Evolutionary conservation across 139 green algal species (phyloP).

Genomic region (Chlamydomonas urium): DNA sequence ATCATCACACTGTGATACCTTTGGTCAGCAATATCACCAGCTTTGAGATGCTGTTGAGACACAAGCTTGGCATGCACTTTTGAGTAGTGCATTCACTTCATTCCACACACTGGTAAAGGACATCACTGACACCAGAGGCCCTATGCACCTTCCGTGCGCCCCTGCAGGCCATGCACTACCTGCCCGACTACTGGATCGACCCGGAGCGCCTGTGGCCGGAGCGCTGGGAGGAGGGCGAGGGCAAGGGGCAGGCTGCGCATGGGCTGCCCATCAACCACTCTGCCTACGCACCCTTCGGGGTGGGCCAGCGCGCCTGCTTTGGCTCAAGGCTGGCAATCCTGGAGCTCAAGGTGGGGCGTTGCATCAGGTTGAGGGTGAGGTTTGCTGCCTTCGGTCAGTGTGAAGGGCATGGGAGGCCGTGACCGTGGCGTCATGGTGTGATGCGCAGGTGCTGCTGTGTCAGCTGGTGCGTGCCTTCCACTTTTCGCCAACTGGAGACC

Average conservation of each 20-base stretch:
- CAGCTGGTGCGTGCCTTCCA: not conserved
- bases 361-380: too few relatives aligned
- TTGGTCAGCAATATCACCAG: too few relatives aligned
- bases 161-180: not conserved
- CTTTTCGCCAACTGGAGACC: not conserved
- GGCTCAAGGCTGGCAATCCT: not conserved
- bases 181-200: not conserved
- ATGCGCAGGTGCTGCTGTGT: not conserved
- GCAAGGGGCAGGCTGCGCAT: not conserved
- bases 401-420: too few relatives aligned
- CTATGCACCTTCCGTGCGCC: too few relatives aligned
- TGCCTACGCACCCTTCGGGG: not conserved
- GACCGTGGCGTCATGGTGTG: too few relatives aligned
- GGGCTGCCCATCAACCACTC: not conserved
- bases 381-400: too few relatives aligned
- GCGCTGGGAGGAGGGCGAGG: not conserved
- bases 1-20: too few relatives aligned
- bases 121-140: too few relatives aligned
- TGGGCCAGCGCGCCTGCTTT: slow-evolving; percentile 1
- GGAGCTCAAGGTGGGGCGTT: slow-evolving; percentile 9
- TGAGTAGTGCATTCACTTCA: too few relatives aligned
- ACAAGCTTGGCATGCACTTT: too few relatives aligned
- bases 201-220: slow-evolving; percentile 5
- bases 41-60: too few relatives aligned
- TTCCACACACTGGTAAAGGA: too few relatives aligned